Percentiles rank a stretch among this genome's conserved stretches.
Evolutionary conservation across 306 rosid genomes (phyloP).

Genomic region (Fragaria vesca): DNA sequence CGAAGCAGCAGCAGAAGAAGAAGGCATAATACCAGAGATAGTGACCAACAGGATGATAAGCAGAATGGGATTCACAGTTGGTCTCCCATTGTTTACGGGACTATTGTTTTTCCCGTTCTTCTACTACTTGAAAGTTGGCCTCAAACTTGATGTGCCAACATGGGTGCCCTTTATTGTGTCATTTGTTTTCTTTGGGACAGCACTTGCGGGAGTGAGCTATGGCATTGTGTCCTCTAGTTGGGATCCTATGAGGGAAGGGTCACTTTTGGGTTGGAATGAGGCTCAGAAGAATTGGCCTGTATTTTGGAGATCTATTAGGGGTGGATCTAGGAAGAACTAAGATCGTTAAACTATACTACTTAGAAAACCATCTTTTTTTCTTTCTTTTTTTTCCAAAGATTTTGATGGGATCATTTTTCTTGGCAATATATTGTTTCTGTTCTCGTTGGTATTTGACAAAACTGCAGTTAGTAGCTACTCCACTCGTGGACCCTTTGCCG

Average conservation of each 20-base stretch:
- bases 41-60: constrained; percentile 90
- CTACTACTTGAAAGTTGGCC: constrained; percentile 72
- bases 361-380: not conserved
- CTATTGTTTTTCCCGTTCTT: constrained; percentile 83
- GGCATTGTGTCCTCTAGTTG: constrained; percentile 95
- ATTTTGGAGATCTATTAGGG: constrained; percentile 57
- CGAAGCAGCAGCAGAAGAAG: constrained; percentile 38
- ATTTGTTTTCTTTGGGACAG: constrained; percentile 85
- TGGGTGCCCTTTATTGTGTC: constrained; percentile 96
- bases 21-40: constrained; percentile 75
- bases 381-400: not conserved
- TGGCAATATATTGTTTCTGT: not conserved
- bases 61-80: constrained; percentile 78
- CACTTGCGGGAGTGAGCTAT: constrained; percentile 86
- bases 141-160: constrained; percentile 80
- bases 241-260: constrained; percentile 75
- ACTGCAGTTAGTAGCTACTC: not conserved
- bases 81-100: constrained; percentile 66
- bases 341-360: not conserved
- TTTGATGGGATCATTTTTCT: not conserved
- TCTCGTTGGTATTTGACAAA: not conserved
- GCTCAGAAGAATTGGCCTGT: constrained; percentile 80
- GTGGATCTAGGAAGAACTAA: constrained; percentile 45
- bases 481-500: not conserved
- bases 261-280: constrained; percentile 67